Conservation (phyloP, 2,329 filamentous ascomycete species). For the Fusarium keratoplasticum region DNA sequence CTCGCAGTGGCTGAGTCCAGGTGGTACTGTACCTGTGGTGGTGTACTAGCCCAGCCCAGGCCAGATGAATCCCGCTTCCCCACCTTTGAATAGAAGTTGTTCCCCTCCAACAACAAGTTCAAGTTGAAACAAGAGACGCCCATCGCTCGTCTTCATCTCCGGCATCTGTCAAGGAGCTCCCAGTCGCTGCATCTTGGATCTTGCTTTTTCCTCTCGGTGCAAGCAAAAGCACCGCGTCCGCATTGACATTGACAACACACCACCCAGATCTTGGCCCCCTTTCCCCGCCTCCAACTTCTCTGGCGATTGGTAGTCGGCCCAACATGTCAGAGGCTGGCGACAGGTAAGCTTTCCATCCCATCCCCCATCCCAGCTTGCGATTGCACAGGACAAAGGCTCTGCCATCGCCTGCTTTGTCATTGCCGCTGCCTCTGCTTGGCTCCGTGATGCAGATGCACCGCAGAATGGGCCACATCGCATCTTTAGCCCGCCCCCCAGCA, state of each 20-base stretch:
- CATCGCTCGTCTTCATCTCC: not conserved
- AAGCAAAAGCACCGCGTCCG: not conserved
- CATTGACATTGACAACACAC: not conserved
- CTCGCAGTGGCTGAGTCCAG: not conserved
- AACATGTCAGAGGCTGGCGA: constrained; percentile 44
- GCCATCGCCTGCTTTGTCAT: constrained; percentile 13
- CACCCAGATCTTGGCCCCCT: constrained; percentile 27
- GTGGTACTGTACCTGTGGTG: not conserved
- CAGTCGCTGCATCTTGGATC: not conserved
- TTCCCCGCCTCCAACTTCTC: constrained; percentile 27
- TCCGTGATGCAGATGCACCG: constrained; percentile 22
- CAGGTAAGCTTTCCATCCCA: constrained; percentile 31
- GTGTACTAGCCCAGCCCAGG: not conserved
- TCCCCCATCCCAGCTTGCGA: not conserved
- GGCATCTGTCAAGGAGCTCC: not conserved
- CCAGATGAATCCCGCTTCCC: constrained; percentile 1
- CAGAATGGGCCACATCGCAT: constrained; percentile 38
- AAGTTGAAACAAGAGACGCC: not conserved
- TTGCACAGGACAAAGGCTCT: not conserved
- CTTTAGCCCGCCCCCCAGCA: constrained; percentile 25
- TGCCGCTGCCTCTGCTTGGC: constrained; percentile 13
- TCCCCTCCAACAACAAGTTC: not conserved
- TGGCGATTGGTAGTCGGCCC: constrained; percentile 23
- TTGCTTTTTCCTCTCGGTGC: constrained; percentile 18
- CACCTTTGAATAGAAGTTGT: not conserved